Evolutionary conservation across 768 basidiomycete genomes (phyloP).

Genomic region (Termitomyces sp.): DNA sequence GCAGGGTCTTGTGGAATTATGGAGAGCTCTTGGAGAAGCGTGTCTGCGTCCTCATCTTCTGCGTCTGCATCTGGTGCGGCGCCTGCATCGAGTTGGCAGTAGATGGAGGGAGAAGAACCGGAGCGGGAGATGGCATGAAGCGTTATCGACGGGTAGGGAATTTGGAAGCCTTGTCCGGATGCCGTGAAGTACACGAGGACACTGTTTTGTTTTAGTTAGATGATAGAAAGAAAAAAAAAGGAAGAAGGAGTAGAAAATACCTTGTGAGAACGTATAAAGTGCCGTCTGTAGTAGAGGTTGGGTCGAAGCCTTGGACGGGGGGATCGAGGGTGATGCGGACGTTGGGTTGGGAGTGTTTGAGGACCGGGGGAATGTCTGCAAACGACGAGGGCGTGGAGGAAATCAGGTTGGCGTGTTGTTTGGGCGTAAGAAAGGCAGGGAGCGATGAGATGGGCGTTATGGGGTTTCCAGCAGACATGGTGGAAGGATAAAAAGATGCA

Average conservation of each 20-base stretch:
- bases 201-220: conserved; percentile 32
- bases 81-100: conserved; percentile 88
- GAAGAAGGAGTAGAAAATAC: conserved; percentile 33
- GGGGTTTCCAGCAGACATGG: conserved; percentile 16
- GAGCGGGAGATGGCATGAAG: conserved; percentile 88
- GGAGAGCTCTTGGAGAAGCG: conserved; percentile 73
- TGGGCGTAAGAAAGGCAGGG: conserved; percentile 38
- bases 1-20: conserved; percentile 60
- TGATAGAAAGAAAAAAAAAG: not conserved
- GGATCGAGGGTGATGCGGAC: conserved; percentile 72
- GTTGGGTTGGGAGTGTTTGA: conserved; percentile 68
- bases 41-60: conserved; percentile 29
- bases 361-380: conserved; percentile 75
- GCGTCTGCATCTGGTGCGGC: conserved; percentile 23
- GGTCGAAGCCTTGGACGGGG: conserved; percentile 52
- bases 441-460: conserved; percentile 30
- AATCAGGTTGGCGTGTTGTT: conserved; percentile 63
- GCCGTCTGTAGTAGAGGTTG: conserved; percentile 50
- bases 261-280: conserved; percentile 84
- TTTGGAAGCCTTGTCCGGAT: conserved; percentile 30
- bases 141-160: conserved; percentile 87
- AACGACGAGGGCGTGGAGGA: conserved; percentile 86
- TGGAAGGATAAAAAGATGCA: conserved; percentile 1
- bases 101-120: conserved; percentile 60
- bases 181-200: conserved; percentile 63